Conservation (phyloP, 2,329 filamentous ascomycete genomes). For the Colletotrichum sp. region DNA sequence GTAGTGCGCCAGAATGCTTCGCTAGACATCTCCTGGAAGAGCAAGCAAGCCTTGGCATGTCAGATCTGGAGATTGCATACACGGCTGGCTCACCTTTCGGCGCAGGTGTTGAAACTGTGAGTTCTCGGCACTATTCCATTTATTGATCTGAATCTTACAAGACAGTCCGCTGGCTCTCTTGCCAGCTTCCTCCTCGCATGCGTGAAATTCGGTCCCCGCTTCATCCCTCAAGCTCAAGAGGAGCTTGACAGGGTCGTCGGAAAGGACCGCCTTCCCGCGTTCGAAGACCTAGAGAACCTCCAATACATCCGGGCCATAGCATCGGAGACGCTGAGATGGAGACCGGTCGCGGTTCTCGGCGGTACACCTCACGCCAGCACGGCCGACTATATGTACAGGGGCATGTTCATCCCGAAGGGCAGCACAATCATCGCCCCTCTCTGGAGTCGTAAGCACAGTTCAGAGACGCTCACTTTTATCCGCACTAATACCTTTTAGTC, state of each 20-base stretch:
- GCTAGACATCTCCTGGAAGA: conserved; percentile 46
- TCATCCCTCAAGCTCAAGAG: conserved; percentile 46
- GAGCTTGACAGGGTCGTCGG: conserved; percentile 46
- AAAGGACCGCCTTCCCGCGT: conserved; percentile 36
- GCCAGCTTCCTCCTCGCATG: conserved; percentile 59
- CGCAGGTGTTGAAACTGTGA: conserved; percentile 47
- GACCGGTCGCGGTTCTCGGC: conserved; percentile 42
- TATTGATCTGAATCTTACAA: not conserved
- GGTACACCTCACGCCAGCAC: conserved; percentile 53
- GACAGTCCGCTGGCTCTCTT: conserved; percentile 50
- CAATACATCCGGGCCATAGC: conserved; percentile 41
- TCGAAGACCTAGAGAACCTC: conserved; percentile 38
- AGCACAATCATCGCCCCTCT: conserved; percentile 41
- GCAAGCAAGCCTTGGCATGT: conserved; percentile 43
- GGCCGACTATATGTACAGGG: conserved; percentile 42
- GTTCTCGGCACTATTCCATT: not conserved
- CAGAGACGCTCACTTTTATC: not conserved
- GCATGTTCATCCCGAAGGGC: conserved; percentile 44
- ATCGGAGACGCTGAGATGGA: conserved; percentile 45
- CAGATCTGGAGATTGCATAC: conserved; percentile 47
- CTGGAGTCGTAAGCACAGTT: conserved; percentile 42
- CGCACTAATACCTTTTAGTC: conserved; percentile 25
- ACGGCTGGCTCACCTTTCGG: conserved; percentile 50
- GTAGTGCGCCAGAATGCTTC: conserved; percentile 43
- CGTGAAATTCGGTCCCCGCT: conserved; percentile 52